These are phyloP conservation scores for Paramarasmius palmivorus DNA, from an alignment of 1,284 basidiomycete genomes.

Conservation along the genomic window DNA sequence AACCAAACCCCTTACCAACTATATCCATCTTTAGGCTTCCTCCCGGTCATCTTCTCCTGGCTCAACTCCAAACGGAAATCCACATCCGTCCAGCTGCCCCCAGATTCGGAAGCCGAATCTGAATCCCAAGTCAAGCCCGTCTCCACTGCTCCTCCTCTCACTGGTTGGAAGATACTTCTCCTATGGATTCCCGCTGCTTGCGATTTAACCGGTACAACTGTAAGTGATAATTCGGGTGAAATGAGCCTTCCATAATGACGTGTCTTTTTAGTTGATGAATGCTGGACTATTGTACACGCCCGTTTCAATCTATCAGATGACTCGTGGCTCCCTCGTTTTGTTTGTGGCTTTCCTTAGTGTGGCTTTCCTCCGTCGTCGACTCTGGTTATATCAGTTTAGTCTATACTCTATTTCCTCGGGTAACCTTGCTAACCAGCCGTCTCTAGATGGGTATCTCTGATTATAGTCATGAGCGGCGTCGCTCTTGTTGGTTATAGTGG, in stretches of 20 bases:
- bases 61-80: constrained; percentile 46
- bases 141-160: constrained; percentile 43
- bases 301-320: constrained; percentile 99
- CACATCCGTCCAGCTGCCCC: constrained; percentile 55
- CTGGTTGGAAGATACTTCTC: constrained; percentile 72
- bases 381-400: constrained; percentile 78
- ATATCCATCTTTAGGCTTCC: constrained; percentile 56
- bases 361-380: constrained; percentile 82
- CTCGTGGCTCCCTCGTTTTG: constrained; percentile 92
- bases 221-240: constrained; percentile 34
- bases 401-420: constrained; percentile 6
- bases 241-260: constrained; percentile 8
- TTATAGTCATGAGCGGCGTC: constrained; percentile 91
- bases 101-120: constrained; percentile 46
- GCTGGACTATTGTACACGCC: constrained; percentile 93
- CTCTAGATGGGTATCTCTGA: constrained; percentile 83
- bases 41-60: constrained; percentile 79
- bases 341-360: constrained; percentile 95
- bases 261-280: constrained; percentile 79
- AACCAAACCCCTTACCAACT: constrained; percentile 26
- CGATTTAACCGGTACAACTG: constrained; percentile 87
- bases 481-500: constrained; percentile 91
- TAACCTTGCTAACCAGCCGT: constrained; percentile 16
- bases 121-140: constrained; percentile 38
- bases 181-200: constrained; percentile 88